Conservation (phyloP, 2,329 filamentous ascomycete genomes). For the Cytospora piceicola region DNA sequence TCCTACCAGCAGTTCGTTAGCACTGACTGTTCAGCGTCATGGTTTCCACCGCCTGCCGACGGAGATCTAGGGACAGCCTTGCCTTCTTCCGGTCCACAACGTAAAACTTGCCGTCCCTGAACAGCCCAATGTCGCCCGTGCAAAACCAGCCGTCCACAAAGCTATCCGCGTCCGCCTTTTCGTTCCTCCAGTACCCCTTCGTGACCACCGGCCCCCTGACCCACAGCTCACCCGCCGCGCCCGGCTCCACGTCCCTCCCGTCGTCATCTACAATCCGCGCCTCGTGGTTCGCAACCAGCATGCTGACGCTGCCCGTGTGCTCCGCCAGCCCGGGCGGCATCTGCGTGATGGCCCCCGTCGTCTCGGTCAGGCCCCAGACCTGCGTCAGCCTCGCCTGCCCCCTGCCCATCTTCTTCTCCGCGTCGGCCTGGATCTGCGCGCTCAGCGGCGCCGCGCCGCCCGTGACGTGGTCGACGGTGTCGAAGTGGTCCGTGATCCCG, state of each 20-base stretch:
- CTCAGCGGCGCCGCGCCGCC: conserved; percentile 62
- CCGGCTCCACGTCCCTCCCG: conserved; percentile 44
- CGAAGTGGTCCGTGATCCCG: conserved; percentile 59
- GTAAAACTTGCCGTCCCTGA: conserved; percentile 71
- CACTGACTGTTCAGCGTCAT: neutral
- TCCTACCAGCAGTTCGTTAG: conserved; percentile 49
- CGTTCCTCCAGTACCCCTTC: conserved; percentile 72
- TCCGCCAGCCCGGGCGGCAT: conserved; percentile 47
- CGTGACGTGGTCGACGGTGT: conserved; percentile 50
- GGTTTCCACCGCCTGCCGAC: neutral
- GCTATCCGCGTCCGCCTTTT: conserved; percentile 64
- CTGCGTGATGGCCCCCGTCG: conserved; percentile 52
- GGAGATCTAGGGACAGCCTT: neutral
- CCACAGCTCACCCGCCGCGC: conserved; percentile 63
- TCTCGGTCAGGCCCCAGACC: conserved; percentile 64
- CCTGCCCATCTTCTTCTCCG: conserved; percentile 51
- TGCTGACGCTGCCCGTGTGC: conserved; percentile 51
- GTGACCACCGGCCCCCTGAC: conserved; percentile 73
- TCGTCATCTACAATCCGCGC: conserved; percentile 46
- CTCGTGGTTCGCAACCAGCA: conserved; percentile 44
- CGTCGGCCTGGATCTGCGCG: conserved; percentile 55
- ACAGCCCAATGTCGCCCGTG: conserved; percentile 77
- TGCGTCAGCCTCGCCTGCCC: conserved; percentile 50
- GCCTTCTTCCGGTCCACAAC: conserved; percentile 81
- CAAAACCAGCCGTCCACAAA: conserved; percentile 70